phyloP scores from a whole-genome alignment of 495 filamentous ascomycete genomes.

The Copromyces sp. region DNA sequence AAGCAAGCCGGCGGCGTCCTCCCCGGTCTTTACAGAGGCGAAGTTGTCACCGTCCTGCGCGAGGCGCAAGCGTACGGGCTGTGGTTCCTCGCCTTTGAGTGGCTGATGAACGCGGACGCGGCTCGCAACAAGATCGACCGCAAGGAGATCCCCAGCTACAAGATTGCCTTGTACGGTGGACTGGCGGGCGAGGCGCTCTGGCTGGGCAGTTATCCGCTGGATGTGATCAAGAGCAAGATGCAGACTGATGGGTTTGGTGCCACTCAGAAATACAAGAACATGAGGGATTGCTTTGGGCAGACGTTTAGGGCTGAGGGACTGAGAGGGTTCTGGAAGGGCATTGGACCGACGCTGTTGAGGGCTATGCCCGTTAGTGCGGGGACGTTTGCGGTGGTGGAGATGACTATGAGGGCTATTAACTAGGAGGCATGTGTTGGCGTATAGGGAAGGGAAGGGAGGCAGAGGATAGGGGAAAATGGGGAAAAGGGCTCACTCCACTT shows the following conservation, averaged over 20 bases:
- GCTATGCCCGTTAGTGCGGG: constrained; percentile 97
- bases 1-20: constrained; percentile 52
- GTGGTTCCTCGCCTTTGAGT: constrained; percentile 95
- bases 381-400: constrained; percentile 78
- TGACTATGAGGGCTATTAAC: constrained; percentile 51
- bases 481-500: background rate
- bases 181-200: constrained; percentile 89
- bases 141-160: constrained; percentile 66
- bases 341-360: constrained; percentile 85
- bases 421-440: too few relatives aligned
- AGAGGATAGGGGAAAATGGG: background rate
- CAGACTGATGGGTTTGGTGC: constrained; percentile 80
- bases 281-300: constrained; percentile 85
- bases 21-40: constrained; percentile 73
- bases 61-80: constrained; percentile 91
- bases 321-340: constrained; percentile 90
- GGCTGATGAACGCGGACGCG: constrained; percentile 84
- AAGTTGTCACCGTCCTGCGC: constrained; percentile 73
- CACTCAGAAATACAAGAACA: constrained; percentile 59
- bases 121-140: constrained; percentile 61
- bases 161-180: constrained; percentile 87
- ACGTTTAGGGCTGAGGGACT: constrained; percentile 67
- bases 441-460: background rate
- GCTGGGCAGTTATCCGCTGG: constrained; percentile 87
- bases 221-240: constrained; percentile 99